Evolutionary conservation across 805 yeast species (phyloP).

Genomic region (Schwanniomyces sp.): DNA sequence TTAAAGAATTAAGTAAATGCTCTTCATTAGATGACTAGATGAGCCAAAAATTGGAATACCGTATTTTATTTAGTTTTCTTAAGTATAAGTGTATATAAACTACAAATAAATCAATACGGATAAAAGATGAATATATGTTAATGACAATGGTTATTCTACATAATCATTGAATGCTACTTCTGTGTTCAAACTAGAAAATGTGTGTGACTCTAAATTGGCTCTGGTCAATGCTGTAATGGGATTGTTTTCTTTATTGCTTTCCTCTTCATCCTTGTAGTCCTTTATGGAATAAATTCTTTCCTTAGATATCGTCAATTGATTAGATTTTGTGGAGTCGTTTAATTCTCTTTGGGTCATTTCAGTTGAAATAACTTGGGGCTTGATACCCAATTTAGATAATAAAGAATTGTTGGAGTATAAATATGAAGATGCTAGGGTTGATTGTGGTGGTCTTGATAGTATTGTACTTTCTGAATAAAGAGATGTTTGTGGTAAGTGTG

Average conservation of each 20-base stretch:
- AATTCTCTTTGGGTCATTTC: slow-evolving; percentile 19
- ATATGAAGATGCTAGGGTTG: slow-evolving; percentile 24
- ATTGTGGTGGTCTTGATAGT: slow-evolving; percentile 18
- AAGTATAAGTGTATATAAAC: background rate
- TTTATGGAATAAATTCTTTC: background rate
- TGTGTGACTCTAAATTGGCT: slow-evolving; percentile 28
- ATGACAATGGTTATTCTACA: slow-evolving; percentile 11
- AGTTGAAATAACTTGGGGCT: slow-evolving; percentile 40
- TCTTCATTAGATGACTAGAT: slow-evolving; percentile 2
- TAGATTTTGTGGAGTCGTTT: slow-evolving; percentile 7
- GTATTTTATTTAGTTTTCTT: slow-evolving; percentile 7
- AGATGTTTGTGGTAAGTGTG: slow-evolving; percentile 29
- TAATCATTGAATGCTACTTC: slow-evolving; percentile 13
- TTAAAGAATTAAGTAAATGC: slow-evolving; percentile 67
- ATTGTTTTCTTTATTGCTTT: slow-evolving; percentile 13
- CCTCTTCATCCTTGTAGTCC: background rate
- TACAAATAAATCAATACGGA: background rate
- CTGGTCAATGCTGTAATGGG: slow-evolving; percentile 25
- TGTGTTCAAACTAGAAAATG: slow-evolving; percentile 13
- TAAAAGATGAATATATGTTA: background rate
- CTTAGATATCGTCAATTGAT: background rate
- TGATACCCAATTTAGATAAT: slow-evolving; percentile 38
- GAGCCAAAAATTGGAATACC: background rate
- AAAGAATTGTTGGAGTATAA: slow-evolving; percentile 35
- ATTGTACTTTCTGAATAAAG: slow-evolving; percentile 36